Evolutionary conservation across 1,284 basidiomycete species (phyloP).

Genomic region (Ceratorhiza oryzae-sativae): DNA sequence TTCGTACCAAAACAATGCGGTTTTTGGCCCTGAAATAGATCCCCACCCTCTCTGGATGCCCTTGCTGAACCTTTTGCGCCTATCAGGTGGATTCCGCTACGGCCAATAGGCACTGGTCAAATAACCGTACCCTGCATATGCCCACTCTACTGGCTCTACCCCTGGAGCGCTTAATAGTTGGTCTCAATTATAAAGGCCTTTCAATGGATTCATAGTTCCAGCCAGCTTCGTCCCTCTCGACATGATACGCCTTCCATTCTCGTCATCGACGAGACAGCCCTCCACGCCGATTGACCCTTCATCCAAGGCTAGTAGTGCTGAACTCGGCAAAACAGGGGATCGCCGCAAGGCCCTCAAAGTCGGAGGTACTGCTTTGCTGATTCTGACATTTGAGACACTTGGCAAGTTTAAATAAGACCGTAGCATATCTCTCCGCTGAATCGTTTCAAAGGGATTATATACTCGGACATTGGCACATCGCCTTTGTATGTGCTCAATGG

Average conservation of each 20-base stretch:
- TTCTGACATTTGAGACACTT: slow-evolving; percentile 52
- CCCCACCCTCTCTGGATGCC: not conserved
- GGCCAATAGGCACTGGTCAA: not conserved
- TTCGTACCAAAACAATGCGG: not conserved
- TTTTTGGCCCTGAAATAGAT: not conserved
- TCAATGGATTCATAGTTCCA: not conserved
- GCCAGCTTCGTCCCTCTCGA: not conserved
- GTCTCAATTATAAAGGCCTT: not conserved
- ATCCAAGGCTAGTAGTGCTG: not conserved
- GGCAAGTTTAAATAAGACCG: slow-evolving; percentile 47
- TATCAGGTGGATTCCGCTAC: not conserved
- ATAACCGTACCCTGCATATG: not conserved
- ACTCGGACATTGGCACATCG: slow-evolving; percentile 68
- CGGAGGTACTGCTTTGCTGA: slow-evolving; percentile 45
- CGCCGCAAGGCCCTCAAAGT: slow-evolving; percentile 41
- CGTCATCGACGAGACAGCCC: not conserved
- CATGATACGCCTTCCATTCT: slow-evolving; percentile 14
- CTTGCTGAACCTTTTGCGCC: not conserved
- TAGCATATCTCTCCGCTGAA: not conserved
- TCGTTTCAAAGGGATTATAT: slow-evolving; percentile 61
- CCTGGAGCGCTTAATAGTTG: not conserved
- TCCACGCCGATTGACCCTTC: not conserved
- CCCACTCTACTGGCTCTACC: not conserved
- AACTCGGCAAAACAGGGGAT: slow-evolving; percentile 11
- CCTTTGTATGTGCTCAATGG: slow-evolving; percentile 75